A percentile compares a stretch with the other conserved stretches of the same genome.
Evolutionary conservation across 768 basidiomycete genomes (phyloP).

Genomic region (Tylopilus sp.): DNA sequence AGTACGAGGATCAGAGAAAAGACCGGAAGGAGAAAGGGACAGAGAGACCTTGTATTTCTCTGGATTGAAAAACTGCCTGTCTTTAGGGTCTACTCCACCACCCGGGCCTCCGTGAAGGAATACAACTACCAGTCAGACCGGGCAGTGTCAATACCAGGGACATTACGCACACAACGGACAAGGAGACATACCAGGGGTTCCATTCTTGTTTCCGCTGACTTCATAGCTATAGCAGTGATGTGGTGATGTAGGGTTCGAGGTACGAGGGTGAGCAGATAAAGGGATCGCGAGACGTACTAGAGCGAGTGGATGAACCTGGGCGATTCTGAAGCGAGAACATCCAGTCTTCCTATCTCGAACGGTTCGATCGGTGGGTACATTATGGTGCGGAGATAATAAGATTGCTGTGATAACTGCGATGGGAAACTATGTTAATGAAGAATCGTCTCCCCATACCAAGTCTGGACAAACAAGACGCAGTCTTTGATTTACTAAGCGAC

Average conservation of each 20-base stretch:
- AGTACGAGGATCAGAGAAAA: conserved; percentile 1
- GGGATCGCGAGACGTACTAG: conserved; percentile 48
- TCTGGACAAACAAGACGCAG: conserved; percentile 7
- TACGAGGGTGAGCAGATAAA: background rate
- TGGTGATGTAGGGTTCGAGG: background rate
- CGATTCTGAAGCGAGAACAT: conserved; percentile 51
- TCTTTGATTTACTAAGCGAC: background rate
- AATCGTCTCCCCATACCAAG: conserved; percentile 3
- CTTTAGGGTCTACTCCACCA: conserved; percentile 63
- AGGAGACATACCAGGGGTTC: conserved; percentile 56
- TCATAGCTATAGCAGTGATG: conserved; percentile 62
- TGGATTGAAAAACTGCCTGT: conserved; percentile 82
- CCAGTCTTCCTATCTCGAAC: conserved; percentile 59
- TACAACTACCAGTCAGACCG: conserved; percentile 61
- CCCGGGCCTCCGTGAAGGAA: conserved; percentile 87
- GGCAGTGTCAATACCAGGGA: conserved; percentile 1
- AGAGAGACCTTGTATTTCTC: conserved; percentile 69
- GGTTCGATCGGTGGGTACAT: conserved; percentile 74
- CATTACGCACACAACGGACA: background rate
- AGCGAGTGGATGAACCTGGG: conserved; percentile 54
- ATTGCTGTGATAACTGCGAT: conserved; percentile 7
- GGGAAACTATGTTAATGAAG: conserved; percentile 9
- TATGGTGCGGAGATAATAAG: conserved; percentile 4
- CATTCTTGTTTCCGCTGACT: conserved; percentile 72
- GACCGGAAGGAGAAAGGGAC: background rate